Evolutionary conservation across 2,329 filamentous ascomycete species (phyloP).

Genomic region (Colletotrichum costaricense): DNA sequence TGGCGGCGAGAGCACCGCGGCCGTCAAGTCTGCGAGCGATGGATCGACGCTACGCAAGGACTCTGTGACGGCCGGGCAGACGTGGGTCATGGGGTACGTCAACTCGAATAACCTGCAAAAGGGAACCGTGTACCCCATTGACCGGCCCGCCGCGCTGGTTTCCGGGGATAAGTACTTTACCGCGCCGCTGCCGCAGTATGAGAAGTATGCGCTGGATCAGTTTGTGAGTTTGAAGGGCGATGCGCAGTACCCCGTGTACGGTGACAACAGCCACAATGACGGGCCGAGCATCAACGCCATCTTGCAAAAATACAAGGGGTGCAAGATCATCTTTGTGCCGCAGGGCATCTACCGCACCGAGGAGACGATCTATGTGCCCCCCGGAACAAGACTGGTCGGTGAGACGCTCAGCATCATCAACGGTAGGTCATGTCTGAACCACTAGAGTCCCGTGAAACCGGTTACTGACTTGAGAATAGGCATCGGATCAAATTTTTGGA

Average conservation of each 20-base stretch:
- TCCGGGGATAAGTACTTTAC: conserved; percentile 45
- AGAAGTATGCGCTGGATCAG: conserved; percentile 50
- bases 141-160: conserved; percentile 45
- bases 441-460: neutral
- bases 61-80: conserved; percentile 38
- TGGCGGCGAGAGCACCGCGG: conserved; percentile 28
- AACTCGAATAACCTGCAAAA: conserved; percentile 42
- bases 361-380: conserved; percentile 26
- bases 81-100: conserved; percentile 43
- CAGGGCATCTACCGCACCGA: conserved; percentile 38
- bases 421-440: neutral
- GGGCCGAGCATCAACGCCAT: conserved; percentile 45
- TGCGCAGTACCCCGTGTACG: conserved; percentile 49
- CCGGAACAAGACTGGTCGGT: conserved; percentile 63
- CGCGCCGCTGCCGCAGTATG: conserved; percentile 52
- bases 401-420: conserved; percentile 65
- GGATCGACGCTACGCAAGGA: conserved; percentile 31
- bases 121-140: conserved; percentile 44
- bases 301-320: conserved; percentile 43
- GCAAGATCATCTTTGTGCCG: conserved; percentile 55
- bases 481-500: conserved; percentile 56
- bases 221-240: conserved; percentile 60
- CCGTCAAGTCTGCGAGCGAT: conserved; percentile 39
- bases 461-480: conserved; percentile 39
- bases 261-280: conserved; percentile 53